These are phyloP conservation scores for Huiozyma sinensis DNA, from an alignment of 805 yeast genomes.

Conservation along the genomic window DNA sequence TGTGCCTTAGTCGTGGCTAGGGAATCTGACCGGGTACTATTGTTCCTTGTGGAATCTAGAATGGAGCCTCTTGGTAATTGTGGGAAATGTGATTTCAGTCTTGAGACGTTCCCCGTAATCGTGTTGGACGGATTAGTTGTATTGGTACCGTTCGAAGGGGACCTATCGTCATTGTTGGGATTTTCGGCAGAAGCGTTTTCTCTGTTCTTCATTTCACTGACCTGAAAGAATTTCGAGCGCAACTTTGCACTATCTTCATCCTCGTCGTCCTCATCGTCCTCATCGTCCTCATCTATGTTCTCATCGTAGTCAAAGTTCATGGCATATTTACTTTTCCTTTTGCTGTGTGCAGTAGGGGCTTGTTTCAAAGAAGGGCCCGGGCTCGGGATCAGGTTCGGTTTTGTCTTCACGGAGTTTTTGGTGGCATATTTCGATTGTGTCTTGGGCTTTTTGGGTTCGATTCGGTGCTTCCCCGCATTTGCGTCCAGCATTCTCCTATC, in stretches of 20 bases:
- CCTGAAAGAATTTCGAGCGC: conserved; percentile 18
- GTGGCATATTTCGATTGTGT: too few species aligned
- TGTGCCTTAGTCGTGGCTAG: neutral
- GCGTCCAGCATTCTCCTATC: too few species aligned
- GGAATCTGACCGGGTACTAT: conserved; percentile 4
- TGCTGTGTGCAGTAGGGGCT: neutral
- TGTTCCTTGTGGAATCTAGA: conserved; percentile 5
- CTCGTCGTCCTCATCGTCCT: conserved; percentile 26
- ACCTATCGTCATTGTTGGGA: neutral
- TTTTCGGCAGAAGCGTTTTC: neutral
- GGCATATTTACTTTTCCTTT: conserved; percentile 10
- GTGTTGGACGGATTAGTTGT: conserved; percentile 1
- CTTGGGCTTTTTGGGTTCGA: too few species aligned
- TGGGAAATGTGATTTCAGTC: conserved; percentile 11
- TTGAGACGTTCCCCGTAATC: conserved; percentile 8
- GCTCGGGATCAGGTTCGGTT: neutral
- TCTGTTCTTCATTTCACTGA: conserved; percentile 1
- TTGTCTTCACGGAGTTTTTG: neutral
- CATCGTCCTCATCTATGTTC: conserved; percentile 24
- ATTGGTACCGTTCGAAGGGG: neutral
- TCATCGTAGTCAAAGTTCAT: conserved; percentile 26
- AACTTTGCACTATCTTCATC: conserved; percentile 15
- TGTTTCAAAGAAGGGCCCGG: neutral
- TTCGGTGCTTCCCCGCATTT: too few species aligned
- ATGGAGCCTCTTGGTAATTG: conserved; percentile 5